phyloP scores from a whole-genome alignment of 495 filamentous ascomycete species.

The Xylaria flabelliformis region DNA sequence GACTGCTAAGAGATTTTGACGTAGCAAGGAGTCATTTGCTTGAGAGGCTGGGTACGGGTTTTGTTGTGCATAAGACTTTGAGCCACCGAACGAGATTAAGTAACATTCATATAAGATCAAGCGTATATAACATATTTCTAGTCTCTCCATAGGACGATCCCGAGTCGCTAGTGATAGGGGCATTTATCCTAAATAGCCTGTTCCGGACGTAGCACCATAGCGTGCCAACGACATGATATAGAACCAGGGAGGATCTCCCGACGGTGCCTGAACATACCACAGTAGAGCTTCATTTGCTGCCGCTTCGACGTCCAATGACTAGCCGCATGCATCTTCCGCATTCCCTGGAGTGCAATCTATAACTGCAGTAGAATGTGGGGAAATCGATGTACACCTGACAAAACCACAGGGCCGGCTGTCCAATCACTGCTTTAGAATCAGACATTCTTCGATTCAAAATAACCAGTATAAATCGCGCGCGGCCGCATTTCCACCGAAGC shows the following conservation, averaged over 20 bases:
- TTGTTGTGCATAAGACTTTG: not conserved
- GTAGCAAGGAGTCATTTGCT: not conserved
- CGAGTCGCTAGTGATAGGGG: not conserved
- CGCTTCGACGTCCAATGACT: not conserved
- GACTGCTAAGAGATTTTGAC: not conserved
- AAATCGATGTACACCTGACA: conserved; percentile 23
- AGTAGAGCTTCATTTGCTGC: not conserved
- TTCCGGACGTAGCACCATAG: not conserved
- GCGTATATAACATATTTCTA: not conserved
- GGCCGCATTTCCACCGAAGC: conserved; percentile 17
- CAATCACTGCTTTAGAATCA: not conserved
- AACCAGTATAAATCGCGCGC: not conserved
- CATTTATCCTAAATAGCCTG: conserved; percentile 24
- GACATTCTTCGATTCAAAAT: not conserved
- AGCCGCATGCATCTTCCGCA: not conserved
- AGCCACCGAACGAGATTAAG: not conserved
- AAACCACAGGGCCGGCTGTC: conserved; percentile 1
- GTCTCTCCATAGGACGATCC: too few species aligned
- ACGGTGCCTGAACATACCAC: not conserved
- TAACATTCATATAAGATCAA: not conserved
- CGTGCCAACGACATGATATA: not conserved
- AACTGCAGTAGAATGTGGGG: conserved; percentile 18
- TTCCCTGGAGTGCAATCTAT: conserved; percentile 22
- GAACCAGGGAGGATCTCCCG: conserved; percentile 13
- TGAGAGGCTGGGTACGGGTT: not conserved